Percentiles rank a stretch among this genome's conserved stretches.
Conservation (phyloP, 1,284 basidiomycete genomes). For the Heterobasidion occidentale region DNA sequence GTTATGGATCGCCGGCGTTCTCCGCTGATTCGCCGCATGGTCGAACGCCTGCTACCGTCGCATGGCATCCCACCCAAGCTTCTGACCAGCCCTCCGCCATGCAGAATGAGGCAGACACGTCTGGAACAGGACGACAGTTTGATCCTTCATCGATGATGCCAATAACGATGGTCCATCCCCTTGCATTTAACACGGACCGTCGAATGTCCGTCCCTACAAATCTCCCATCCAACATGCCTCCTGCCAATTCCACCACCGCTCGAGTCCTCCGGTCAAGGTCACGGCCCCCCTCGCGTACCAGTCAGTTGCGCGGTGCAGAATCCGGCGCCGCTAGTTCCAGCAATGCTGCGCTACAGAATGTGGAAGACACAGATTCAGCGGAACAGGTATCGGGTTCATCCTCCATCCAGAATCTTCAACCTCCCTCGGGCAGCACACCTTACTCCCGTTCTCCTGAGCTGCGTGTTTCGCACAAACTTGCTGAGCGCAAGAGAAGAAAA, state of each 20-base stretch:
- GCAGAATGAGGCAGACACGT: conserved; percentile 33
- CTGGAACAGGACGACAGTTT: conserved; percentile 30
- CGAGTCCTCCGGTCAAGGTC: conserved; percentile 58
- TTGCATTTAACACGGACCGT: conserved; percentile 53
- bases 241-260: conserved; percentile 28
- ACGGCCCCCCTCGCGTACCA: conserved; percentile 52
- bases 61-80: conserved; percentile 56
- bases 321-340: conserved; percentile 19
- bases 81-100: conserved; percentile 31
- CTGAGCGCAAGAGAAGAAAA: conserved; percentile 89
- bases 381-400: conserved; percentile 17
- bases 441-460: conserved; percentile 93
- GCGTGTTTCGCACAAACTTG: conserved; percentile 88
- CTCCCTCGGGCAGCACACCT: conserved; percentile 48
- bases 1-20: conserved; percentile 50
- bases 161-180: conserved; percentile 47
- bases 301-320: conserved; percentile 35
- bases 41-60: conserved; percentile 56
- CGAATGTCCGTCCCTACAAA: conserved; percentile 62
- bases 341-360: conserved; percentile 16
- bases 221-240: conserved; percentile 33
- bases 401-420: conserved; percentile 7
- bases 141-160: conserved; percentile 26
- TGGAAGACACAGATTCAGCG: conserved; percentile 28
- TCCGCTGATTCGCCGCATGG: conserved; percentile 59